Conservation (phyloP, 2,329 filamentous ascomycete genomes). For the Fusarium sp. region DNA sequence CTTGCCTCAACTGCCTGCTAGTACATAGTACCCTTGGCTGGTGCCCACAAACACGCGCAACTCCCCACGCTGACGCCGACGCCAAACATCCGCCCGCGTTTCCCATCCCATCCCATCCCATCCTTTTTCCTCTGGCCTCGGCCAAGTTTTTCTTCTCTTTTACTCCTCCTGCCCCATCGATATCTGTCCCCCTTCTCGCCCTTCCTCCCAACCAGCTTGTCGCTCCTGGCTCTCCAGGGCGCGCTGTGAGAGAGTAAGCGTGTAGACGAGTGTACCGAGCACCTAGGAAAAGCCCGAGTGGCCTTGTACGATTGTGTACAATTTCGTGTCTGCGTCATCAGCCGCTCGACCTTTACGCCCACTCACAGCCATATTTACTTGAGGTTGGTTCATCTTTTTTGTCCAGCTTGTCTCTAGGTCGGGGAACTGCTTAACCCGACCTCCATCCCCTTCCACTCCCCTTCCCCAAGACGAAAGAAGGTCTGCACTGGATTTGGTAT, state of each 20-base stretch:
- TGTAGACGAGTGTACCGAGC: conserved; percentile 28
- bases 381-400: conserved; percentile 43
- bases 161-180: conserved; percentile 18
- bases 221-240: conserved; percentile 44
- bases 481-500: conserved; percentile 19
- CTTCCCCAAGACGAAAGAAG: conserved; percentile 12
- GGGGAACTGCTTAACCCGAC: conserved; percentile 18
- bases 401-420: conserved; percentile 18
- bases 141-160: conserved; percentile 19
- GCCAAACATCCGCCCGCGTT: conserved; percentile 40
- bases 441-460: conserved; percentile 19
- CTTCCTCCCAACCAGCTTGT: conserved; percentile 41
- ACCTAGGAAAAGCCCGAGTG: conserved; percentile 15
- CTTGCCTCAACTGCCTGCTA: conserved; percentile 25
- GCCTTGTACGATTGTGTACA: conserved; percentile 35
- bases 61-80: conserved; percentile 35
- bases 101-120: conserved; percentile 27
- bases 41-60: conserved; percentile 38
- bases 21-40: conserved; percentile 19
- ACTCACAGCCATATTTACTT: conserved; percentile 26
- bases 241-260: conserved; percentile 43
- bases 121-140: conserved; percentile 23
- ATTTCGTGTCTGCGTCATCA: conserved; percentile 4
- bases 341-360: conserved; percentile 3
- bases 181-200: conserved; percentile 24